Percentiles rank a stretch among this genome's conserved stretches.
phyloP scores from a whole-genome alignment of 306 rosid genomes.

The Arachis stenosperma region DNA sequence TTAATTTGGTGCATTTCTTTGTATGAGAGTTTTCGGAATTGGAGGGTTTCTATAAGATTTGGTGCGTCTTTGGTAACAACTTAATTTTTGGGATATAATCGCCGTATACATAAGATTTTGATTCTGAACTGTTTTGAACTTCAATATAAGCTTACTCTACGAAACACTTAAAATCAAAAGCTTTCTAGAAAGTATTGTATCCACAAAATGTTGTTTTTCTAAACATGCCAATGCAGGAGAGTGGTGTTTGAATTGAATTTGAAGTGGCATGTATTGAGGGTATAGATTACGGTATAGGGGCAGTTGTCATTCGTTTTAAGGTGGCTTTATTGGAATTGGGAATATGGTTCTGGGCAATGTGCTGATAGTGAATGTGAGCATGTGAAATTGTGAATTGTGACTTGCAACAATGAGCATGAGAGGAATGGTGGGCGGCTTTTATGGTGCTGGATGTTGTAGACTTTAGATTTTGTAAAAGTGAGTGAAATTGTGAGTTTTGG shows the following conservation, averaged over 20 bases:
- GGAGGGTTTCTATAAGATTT: neutral
- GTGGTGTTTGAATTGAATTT: conserved; percentile 17
- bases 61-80: too few relatives aligned
- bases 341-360: conserved; percentile 9
- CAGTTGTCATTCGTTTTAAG: neutral
- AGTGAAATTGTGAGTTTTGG: neutral
- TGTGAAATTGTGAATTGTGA: conserved; percentile 8
- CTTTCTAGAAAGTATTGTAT: neutral
- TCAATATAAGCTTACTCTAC: too few relatives aligned
- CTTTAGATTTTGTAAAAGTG: conserved; percentile 13
- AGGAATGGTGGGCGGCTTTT: conserved; percentile 7
- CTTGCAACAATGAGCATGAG: conserved; percentile 10
- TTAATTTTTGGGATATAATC: too few relatives aligned
- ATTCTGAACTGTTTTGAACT: too few relatives aligned
- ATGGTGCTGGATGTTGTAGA: neutral
- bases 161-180: neutral
- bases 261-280: conserved; percentile 19
- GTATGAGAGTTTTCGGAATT: neutral
- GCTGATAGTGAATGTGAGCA: conserved; percentile 14
- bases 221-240: neutral
- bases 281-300: neutral
- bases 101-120: too few relatives aligned
- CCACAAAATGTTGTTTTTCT: neutral
- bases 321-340: conserved; percentile 9
- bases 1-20: conserved; percentile 1